Conservation (phyloP, 1,284 basidiomycete genomes). For the Paramarasmius palmivorus region DNA sequence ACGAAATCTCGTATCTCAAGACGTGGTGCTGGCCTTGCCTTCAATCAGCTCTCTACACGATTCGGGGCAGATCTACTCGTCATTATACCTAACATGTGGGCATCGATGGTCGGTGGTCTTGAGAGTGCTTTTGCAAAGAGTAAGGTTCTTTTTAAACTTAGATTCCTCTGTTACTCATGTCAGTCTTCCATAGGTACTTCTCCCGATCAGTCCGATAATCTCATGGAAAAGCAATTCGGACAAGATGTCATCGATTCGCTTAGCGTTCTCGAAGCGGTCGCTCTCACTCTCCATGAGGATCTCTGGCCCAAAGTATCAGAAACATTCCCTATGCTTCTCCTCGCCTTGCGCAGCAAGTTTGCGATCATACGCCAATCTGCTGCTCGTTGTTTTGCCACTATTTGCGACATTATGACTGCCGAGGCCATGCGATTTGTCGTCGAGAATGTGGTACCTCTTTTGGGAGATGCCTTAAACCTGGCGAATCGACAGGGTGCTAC, state of each 20-base stretch:
- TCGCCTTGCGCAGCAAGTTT: slow-evolving; percentile 81
- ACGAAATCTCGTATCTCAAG: slow-evolving; percentile 62
- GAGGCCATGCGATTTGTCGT: slow-evolving; percentile 90
- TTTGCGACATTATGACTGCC: slow-evolving; percentile 84
- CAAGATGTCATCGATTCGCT: slow-evolving; percentile 94
- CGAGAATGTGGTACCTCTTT: slow-evolving; percentile 81
- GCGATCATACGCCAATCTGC: slow-evolving; percentile 90
- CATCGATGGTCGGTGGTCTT: slow-evolving; percentile 84
- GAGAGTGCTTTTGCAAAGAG: slow-evolving; percentile 68
- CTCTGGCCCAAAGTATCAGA: slow-evolving; percentile 72
- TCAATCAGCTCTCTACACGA: slow-evolving; percentile 74
- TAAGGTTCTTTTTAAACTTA: slow-evolving; percentile 30
- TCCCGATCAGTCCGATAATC: slow-evolving; percentile 54
- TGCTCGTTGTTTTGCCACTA: slow-evolving; percentile 83
- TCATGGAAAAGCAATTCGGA: slow-evolving; percentile 73
- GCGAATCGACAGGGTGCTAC: slow-evolving; percentile 87
- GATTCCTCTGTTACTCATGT: slow-evolving; percentile 7
- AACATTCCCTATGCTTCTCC: slow-evolving; percentile 76
- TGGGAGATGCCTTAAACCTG: slow-evolving; percentile 81
- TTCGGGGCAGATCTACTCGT: slow-evolving; percentile 80
- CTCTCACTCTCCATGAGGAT: slow-evolving; percentile 72
- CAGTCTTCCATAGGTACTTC: slow-evolving; percentile 38
- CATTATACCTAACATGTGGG: slow-evolving; percentile 90
- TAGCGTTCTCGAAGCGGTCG: slow-evolving; percentile 85
- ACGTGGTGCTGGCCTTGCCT: slow-evolving; percentile 86